Evolutionary conservation across 1,284 basidiomycete species (phyloP).

Genomic region (Austroboletus niveus): DNA sequence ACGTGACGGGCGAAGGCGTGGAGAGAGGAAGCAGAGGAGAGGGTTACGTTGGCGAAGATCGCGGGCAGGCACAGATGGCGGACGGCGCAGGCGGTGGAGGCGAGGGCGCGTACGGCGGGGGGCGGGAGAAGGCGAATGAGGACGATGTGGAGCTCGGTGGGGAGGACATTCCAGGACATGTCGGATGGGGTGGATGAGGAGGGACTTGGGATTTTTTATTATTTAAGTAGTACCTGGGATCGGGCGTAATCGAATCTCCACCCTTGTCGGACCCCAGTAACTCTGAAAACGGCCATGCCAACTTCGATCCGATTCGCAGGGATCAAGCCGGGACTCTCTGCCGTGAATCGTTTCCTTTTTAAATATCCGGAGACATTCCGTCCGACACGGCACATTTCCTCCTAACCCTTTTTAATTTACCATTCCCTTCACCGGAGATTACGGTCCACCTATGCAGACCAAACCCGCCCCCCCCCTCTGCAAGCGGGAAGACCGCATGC

Average conservation of each 20-base stretch:
- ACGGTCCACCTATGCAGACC: too few species aligned
- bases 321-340: background rate
- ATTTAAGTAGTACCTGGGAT: background rate
- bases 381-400: too few species aligned
- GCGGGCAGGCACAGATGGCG: conserved; percentile 57
- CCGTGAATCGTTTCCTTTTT: background rate
- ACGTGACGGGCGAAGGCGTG: conserved; percentile 54
- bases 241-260: conserved; percentile 10
- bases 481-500: too few species aligned
- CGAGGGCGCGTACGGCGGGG: conserved; percentile 37
- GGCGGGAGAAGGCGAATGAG: conserved; percentile 51
- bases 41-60: conserved; percentile 55
- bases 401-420: too few species aligned
- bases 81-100: conserved; percentile 42
- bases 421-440: too few species aligned
- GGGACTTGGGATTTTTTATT: conserved; percentile 7
- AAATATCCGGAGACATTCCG: background rate
- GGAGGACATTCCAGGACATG: conserved; percentile 55
- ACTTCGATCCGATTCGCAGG: conserved; percentile 23
- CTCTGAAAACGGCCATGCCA: background rate
- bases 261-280: conserved; percentile 10
- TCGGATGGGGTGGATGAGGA: conserved; percentile 17
- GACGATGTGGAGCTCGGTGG: conserved; percentile 62
- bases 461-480: too few species aligned
- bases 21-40: conserved; percentile 46